Conservation (phyloP, 2,329 filamentous ascomycete species). For the Aspergillus sp. region DNA sequence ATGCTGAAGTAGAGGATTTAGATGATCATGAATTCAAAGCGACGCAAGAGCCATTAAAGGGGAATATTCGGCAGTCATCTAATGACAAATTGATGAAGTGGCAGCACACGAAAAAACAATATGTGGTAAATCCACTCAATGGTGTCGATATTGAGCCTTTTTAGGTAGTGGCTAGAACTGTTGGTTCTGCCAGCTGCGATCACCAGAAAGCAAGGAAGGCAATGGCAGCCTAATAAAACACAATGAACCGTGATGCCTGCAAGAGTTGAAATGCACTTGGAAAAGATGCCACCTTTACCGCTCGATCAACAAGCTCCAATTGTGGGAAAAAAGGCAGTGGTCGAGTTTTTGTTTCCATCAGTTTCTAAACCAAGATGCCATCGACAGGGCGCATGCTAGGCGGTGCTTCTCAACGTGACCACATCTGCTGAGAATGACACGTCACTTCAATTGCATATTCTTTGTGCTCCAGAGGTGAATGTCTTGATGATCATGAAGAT, state of each 20-base stretch:
- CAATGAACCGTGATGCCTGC: too few species aligned
- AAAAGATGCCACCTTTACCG: too few species aligned
- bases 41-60: background rate
- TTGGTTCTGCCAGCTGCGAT: too few species aligned
- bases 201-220: too few species aligned
- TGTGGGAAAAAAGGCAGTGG: background rate
- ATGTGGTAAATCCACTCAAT: too few species aligned
- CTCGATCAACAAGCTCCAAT: constrained; percentile 1
- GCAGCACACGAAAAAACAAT: background rate
- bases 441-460: constrained; percentile 1
- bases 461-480: background rate
- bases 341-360: constrained; percentile 20
- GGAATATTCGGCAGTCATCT: too few species aligned
- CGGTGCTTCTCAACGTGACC: background rate
- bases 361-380: constrained; percentile 26
- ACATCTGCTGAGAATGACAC: background rate
- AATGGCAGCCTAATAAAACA: too few species aligned
- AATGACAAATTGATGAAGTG: background rate
- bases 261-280: too few species aligned
- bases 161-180: too few species aligned
- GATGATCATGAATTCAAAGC: background rate
- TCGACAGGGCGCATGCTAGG: constrained; percentile 18
- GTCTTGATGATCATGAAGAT: too few species aligned
- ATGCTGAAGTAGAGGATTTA: constrained; percentile 15
- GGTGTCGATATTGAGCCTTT: too few species aligned